Conservation (phyloP, 208 protist genomes). For the Dictyostelium gargantuum region DNA sequence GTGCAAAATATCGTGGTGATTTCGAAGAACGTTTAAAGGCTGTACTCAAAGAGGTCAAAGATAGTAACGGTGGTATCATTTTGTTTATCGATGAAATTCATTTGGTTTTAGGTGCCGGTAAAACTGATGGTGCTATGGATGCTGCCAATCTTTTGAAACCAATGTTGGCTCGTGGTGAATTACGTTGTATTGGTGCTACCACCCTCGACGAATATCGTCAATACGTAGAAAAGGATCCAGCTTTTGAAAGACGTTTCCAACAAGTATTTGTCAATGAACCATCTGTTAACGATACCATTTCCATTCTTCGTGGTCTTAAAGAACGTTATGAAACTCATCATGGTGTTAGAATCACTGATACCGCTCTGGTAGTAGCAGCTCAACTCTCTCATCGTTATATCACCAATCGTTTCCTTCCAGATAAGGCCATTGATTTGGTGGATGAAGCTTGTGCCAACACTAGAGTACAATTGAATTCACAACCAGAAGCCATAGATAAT, state of each 20-base stretch:
- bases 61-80: slow-evolving; percentile 95
- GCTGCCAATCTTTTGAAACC: slow-evolving; percentile 98
- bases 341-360: slow-evolving; percentile 89
- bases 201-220: slow-evolving; percentile 97
- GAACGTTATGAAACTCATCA: slow-evolving; percentile 87
- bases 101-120: slow-evolving; percentile 95
- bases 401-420: slow-evolving; percentile 95
- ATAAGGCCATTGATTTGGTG: slow-evolving; percentile 99
- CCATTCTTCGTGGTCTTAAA: slow-evolving; percentile 93
- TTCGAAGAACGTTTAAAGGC: slow-evolving; percentile 99
- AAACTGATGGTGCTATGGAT: slow-evolving; percentile 83
- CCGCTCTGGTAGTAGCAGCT: slow-evolving; percentile 88
- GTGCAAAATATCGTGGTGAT: slow-evolving; percentile 99
- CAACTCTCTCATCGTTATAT: slow-evolving; percentile 94
- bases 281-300: slow-evolving; percentile 96
- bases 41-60: slow-evolving; percentile 98
- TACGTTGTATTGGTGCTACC: slow-evolving; percentile 96
- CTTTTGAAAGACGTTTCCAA: slow-evolving; percentile 98
- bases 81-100: slow-evolving; percentile 99
- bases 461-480: slow-evolving; percentile 94
- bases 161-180: slow-evolving; percentile 95
- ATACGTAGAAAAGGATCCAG: slow-evolving; percentile 98
- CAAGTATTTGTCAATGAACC: slow-evolving; percentile 96
- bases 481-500: slow-evolving; percentile 95
- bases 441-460: slow-evolving; percentile 95